These are phyloP conservation scores for Xylariaceae sp. DNA, from an alignment of 2,329 filamentous ascomycete species.

Conservation along the genomic window DNA sequence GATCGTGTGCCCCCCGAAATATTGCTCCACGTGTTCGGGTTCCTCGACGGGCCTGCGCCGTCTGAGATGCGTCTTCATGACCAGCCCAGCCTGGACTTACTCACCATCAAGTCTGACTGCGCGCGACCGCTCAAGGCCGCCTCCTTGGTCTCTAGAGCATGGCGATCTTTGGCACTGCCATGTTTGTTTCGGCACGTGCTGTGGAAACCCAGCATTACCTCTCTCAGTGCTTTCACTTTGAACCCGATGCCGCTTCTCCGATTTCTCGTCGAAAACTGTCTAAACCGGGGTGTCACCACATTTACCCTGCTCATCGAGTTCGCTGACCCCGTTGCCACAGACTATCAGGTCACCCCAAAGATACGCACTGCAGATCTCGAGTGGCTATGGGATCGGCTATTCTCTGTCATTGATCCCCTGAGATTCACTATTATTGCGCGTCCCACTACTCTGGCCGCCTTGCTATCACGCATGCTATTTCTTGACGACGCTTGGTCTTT, in stretches of 20 bases:
- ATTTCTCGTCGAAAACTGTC: slow-evolving; percentile 45
- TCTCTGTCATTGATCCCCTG: slow-evolving; percentile 58
- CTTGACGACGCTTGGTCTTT: slow-evolving; percentile 68
- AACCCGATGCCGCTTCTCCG: slow-evolving; percentile 46
- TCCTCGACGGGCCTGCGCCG: slow-evolving; percentile 56
- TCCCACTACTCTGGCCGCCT: slow-evolving; percentile 64
- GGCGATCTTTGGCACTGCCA: slow-evolving; percentile 59
- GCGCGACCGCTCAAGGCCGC: slow-evolving; percentile 58
- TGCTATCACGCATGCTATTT: slow-evolving; percentile 63
- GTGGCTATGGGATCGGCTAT: slow-evolving; percentile 62
- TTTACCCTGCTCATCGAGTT: slow-evolving; percentile 50
- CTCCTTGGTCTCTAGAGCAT: slow-evolving; percentile 59
- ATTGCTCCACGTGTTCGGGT: slow-evolving; percentile 61
- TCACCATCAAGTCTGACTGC: slow-evolving; percentile 45
- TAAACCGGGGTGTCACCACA: slow-evolving; percentile 49
- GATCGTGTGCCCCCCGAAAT: slow-evolving; percentile 65
- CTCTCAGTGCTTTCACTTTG: slow-evolving; percentile 35
- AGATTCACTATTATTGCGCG: slow-evolving; percentile 65
- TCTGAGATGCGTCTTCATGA: slow-evolving; percentile 56
- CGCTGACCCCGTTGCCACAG: slow-evolving; percentile 38
- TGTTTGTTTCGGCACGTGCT: slow-evolving; percentile 62
- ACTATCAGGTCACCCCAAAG: slow-evolving; percentile 39
- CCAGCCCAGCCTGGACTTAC: slow-evolving; percentile 50
- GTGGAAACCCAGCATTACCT: slow-evolving; percentile 44
- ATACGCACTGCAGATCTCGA: slow-evolving; percentile 42